Conservation (phyloP, 768 basidiomycete genomes). For the Rhizopogon sp. region DNA sequence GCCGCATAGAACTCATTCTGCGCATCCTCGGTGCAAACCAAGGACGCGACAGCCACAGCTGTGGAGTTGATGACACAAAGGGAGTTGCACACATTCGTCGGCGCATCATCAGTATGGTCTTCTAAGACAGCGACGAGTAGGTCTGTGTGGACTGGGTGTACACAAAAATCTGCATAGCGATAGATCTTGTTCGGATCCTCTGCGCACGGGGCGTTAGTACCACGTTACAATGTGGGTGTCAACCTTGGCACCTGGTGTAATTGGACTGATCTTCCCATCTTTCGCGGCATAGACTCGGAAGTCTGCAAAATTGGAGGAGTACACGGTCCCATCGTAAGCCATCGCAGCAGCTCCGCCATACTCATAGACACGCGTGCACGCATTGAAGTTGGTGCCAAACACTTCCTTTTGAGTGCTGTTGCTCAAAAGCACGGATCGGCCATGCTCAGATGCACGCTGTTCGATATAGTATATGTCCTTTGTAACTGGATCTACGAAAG, state of each 20-base stretch:
- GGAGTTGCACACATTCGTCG: conserved; percentile 39
- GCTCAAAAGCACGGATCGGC: conserved; percentile 53
- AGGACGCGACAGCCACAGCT: conserved; percentile 30
- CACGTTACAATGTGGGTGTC: no score
- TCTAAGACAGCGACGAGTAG: conserved; percentile 58
- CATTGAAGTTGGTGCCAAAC: conserved; percentile 50
- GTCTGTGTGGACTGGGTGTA: conserved; percentile 46
- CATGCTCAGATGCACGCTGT: conserved; percentile 49
- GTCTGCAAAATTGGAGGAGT: conserved; percentile 56
- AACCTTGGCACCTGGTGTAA: conserved; percentile 52
- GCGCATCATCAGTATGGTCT: conserved; percentile 49
- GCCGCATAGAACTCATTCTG: conserved; percentile 48
- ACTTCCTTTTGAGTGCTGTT: conserved; percentile 44
- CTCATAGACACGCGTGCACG: conserved; percentile 57
- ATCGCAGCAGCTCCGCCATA: conserved; percentile 66
- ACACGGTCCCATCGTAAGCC: conserved; percentile 42
- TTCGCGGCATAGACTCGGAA: conserved; percentile 46
- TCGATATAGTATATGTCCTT: conserved; percentile 52
- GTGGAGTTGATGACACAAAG: conserved; percentile 50
- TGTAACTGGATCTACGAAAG: conserved; percentile 49
- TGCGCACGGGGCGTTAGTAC: neutral
- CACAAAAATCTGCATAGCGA: conserved; percentile 45
- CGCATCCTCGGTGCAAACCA: conserved; percentile 47
- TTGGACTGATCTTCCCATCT: conserved; percentile 21
- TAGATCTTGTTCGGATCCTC: conserved; percentile 19